A percentile compares a stretch with the other conserved stretches of the same genome.
Evolutionary conservation across 768 basidiomycete genomes (phyloP).

Genomic region (Cyclocybe aegerita): DNA sequence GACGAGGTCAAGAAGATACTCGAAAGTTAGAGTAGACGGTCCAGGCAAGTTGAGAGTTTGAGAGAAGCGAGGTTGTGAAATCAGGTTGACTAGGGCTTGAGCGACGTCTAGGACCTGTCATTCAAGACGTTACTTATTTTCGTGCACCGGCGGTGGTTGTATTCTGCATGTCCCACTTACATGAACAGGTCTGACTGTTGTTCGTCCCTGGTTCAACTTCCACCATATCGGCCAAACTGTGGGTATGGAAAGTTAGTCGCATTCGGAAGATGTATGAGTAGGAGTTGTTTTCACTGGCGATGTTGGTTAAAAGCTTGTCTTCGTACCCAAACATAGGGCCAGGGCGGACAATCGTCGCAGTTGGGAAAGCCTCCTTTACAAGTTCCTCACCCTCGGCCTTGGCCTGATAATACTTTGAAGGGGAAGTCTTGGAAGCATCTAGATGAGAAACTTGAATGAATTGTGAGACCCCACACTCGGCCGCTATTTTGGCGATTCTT

Average conservation of each 20-base stretch:
- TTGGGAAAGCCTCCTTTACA: slow-evolving; percentile 80
- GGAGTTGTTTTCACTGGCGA: slow-evolving; percentile 58
- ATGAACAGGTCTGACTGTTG: slow-evolving; percentile 89
- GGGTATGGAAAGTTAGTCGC: slow-evolving; percentile 7
- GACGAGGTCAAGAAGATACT: slow-evolving; percentile 78
- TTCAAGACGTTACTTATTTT: slow-evolving; percentile 7
- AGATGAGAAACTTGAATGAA: slow-evolving; percentile 95
- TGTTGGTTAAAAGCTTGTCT: slow-evolving; percentile 90
- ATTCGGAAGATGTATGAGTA: slow-evolving; percentile 4
- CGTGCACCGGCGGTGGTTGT: slow-evolving; percentile 12
- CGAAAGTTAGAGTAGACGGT: slow-evolving; percentile 81
- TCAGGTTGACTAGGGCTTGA: slow-evolving; percentile 81
- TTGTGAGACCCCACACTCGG: slow-evolving; percentile 74
- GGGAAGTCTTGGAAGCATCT: slow-evolving; percentile 78
- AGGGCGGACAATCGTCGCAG: slow-evolving; percentile 87
- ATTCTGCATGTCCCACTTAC: slow-evolving; percentile 44
- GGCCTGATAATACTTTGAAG: slow-evolving; percentile 82
- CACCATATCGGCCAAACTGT: slow-evolving; percentile 90
- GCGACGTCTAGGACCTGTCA: slow-evolving; percentile 89
- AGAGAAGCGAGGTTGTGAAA: slow-evolving; percentile 57
- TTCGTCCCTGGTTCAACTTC: slow-evolving; percentile 88
- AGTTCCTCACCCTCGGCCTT: slow-evolving; percentile 90
- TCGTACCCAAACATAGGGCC: slow-evolving; percentile 89
- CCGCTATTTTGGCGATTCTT: slow-evolving; percentile 81
- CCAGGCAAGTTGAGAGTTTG: slow-evolving; percentile 84